Percentiles rank a stretch among this genome's conserved stretches.
phyloP scores from a whole-genome alignment of 768 basidiomycete genomes.

The Amanita inopinata region DNA sequence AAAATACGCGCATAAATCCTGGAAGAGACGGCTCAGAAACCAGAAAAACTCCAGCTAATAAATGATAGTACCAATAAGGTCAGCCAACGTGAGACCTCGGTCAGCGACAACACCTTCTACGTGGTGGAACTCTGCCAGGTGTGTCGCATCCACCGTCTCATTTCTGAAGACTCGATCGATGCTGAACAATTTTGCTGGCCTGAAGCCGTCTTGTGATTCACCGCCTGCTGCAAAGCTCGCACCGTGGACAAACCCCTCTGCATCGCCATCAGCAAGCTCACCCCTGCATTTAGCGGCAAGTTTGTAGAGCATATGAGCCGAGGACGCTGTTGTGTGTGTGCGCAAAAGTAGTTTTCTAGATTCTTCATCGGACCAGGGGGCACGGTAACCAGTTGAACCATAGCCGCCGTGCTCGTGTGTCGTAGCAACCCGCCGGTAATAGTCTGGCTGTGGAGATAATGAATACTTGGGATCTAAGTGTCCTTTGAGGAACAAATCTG shows the following conservation, averaged over 20 bases:
- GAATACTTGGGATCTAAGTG: constrained; percentile 66
- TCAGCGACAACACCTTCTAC: constrained; percentile 99
- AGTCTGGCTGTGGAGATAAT: constrained; percentile 65
- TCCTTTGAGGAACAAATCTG: constrained; percentile 5
- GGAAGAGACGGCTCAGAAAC: too few relatives aligned
- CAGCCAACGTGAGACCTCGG: constrained; percentile 82
- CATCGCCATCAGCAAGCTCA: constrained; percentile 35
- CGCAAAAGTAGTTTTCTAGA: constrained; percentile 86
- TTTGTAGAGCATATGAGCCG: constrained; percentile 88
- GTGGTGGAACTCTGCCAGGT: constrained; percentile 98
- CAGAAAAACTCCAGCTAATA: not conserved
- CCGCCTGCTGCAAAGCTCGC: constrained; percentile 22
- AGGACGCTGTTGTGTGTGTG: constrained; percentile 95
- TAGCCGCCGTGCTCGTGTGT: constrained; percentile 84
- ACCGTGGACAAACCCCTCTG: constrained; percentile 31
- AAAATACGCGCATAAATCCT: constrained; percentile 99
- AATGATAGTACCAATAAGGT: constrained; percentile 69
- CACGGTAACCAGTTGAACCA: constrained; percentile 93
- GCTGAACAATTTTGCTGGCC: constrained; percentile 89
- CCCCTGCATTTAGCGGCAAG: constrained; percentile 79
- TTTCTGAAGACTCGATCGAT: constrained; percentile 99
- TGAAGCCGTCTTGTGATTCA: constrained; percentile 63
- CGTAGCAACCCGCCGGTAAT: constrained; percentile 76
- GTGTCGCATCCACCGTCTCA: constrained; percentile 97
- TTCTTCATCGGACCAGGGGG: constrained; percentile 91